These are phyloP conservation scores for Nowakowskiella sp. DNA, from an alignment of 192 early-diverging fungal species.

Conservation along the genomic window DNA sequence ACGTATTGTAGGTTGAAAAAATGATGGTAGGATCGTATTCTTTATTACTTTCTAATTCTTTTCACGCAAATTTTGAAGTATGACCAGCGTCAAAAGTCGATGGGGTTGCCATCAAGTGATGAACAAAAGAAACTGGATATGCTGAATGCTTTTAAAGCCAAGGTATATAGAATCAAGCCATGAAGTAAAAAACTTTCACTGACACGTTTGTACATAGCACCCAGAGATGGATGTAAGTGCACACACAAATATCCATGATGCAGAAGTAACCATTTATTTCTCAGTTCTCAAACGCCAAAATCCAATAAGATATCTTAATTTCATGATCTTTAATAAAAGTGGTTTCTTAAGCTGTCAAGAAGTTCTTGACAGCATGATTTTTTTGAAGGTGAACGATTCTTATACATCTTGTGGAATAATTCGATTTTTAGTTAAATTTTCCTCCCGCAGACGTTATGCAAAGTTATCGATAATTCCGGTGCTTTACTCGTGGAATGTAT, in stretches of 20 bases:
- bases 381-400: too few relatives aligned
- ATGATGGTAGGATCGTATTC: conserved; percentile 67
- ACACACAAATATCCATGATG: too few relatives aligned
- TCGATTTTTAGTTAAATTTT: too few relatives aligned
- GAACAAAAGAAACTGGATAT: conserved; percentile 68
- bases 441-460: conserved; percentile 68
- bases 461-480: conserved; percentile 97
- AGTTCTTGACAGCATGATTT: too few relatives aligned
- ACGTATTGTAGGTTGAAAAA: conserved; percentile 56
- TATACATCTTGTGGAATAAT: too few relatives aligned
- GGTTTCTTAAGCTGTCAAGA: too few relatives aligned
- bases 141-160: conserved; percentile 63
- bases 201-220: conserved; percentile 24
- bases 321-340: too few relatives aligned
- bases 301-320: too few relatives aligned
- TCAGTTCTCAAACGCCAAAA: too few relatives aligned
- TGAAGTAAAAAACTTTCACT: background rate
- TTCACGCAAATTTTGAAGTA: conserved; percentile 48
- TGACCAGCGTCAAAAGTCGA: conserved; percentile 79
- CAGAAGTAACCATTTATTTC: too few relatives aligned
- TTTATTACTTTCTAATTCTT: background rate
- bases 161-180: too few relatives aligned
- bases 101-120: conserved; percentile 71
- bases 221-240: too few relatives aligned
- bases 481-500: conserved; percentile 92